Evolutionary conservation across 352 stramenopile species (phyloP), one percentile per base, ranked within the genome.

Genomic region (Elongisporangium undulatum): DNA sequence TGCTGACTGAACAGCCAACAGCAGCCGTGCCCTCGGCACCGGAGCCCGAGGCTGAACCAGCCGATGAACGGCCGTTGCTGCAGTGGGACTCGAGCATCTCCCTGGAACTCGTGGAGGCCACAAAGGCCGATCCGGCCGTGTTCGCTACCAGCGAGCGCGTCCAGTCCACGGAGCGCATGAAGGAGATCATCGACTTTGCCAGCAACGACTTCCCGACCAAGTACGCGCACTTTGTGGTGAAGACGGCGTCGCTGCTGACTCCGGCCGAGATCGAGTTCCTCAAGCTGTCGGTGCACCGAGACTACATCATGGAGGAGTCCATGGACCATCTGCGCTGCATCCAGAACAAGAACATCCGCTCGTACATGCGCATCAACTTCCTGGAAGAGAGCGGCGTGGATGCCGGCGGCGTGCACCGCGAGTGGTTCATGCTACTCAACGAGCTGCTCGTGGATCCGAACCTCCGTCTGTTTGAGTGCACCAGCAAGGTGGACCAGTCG

Each of bases 351-450:
- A 74, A 84, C 51, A 66, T 90, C 22, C 83, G 75, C 4, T 87
- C 84, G 1, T 82, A 84, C 23, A 87, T 94, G 69, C 77, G 87
- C n/a, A 89, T 96, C 58, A 87, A 92, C 45, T 97, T 97, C 53
- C 55, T 94, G 23, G 84, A 91, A 53, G 90, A 97, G 55, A 83
- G 64, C 15, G 90, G 83, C 19, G 73, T 95, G 24, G 90, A 97
- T 70, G 90, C 89, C 21, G 90, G 90, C 2, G 90, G 86, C 15
- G 63, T 97, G 12, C 83, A 96, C 29, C 80, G 90, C 20, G 97
- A 99, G 82, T 99, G 90, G 90, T 90, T 96, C 67, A 79, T 84
- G 68, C 72, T 97, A 34, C 57, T 96, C 49, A 84, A 82, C 22
- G 71, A 90, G 53, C 34, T 79, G 45, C 64, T 94, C 26, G 67